phyloP scores from a whole-genome alignment of 805 yeast genomes.

The Yarrowia yakushimensis region DNA sequence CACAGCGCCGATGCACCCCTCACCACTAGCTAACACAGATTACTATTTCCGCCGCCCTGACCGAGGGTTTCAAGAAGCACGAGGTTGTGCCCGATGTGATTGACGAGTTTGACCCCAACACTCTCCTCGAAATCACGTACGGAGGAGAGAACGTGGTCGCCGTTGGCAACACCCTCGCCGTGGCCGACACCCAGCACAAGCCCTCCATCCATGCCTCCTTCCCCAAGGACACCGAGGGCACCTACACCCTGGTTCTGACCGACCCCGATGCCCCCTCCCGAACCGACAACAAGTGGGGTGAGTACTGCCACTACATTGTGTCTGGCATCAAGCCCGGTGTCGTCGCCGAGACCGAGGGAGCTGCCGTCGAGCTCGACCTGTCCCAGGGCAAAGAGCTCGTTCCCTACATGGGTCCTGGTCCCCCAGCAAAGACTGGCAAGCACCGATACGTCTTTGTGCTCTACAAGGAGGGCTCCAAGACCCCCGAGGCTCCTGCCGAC shows the following conservation, averaged over 20 bases:
- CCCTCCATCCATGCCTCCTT: conserved; percentile 69
- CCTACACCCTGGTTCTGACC: conserved; percentile 73
- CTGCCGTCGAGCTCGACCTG: conserved; percentile 29
- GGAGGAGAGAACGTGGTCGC: conserved; percentile 61
- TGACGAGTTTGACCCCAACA: conserved; percentile 35
- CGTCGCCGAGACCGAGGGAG: conserved; percentile 32
- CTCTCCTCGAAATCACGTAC: conserved; percentile 59
- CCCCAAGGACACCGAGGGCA: conserved; percentile 47
- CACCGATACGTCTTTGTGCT: conserved; percentile 82
- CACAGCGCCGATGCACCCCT: not conserved
- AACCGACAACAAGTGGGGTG: conserved; percentile 82
- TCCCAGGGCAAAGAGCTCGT: conserved; percentile 33
- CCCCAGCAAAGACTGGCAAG: conserved; percentile 81
- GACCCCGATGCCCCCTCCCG: conserved; percentile 94
- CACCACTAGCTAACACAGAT: conserved; percentile 32
- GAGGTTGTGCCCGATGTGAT: conserved; percentile 46
- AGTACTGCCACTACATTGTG: conserved; percentile 71
- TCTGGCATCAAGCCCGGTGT: conserved; percentile 39
- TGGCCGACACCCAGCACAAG: conserved; percentile 59
- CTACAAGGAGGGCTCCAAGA: conserved; percentile 55
- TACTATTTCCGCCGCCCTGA: conserved; percentile 36
- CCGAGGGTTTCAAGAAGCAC: conserved; percentile 42
- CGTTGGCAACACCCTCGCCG: conserved; percentile 69
- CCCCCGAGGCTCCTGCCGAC: conserved; percentile 43
- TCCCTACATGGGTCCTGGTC: conserved; percentile 78